Evolutionary conservation across 495 filamentous ascomycete species (phyloP).

Genomic region (Aspergillus kassunensis): DNA sequence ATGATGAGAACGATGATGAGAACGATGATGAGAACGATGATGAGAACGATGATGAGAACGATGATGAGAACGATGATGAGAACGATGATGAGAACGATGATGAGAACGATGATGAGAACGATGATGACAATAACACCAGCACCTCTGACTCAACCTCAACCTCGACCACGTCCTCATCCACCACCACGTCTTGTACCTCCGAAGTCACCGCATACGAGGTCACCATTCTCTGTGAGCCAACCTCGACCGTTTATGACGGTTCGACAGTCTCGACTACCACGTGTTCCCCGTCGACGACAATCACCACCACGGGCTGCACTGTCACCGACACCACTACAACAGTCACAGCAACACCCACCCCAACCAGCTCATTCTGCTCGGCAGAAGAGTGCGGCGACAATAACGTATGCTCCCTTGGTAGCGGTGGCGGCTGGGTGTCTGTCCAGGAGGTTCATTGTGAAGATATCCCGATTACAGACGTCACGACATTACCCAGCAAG

Average conservation of each 20-base stretch:
- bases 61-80: no score
- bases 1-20: no score
- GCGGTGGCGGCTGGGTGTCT: neutral
- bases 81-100: no score
- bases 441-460: no score
- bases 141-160: neutral
- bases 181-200: neutral
- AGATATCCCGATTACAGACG: no score
- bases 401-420: neutral
- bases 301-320: conserved; percentile 6
- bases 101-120: no score
- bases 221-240: conserved; percentile 3
- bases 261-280: conserved; percentile 2
- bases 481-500: no score
- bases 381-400: neutral
- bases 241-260: neutral
- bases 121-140: no score
- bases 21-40: neutral
- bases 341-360: neutral
- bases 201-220: conserved; percentile 1
- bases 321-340: conserved; percentile 2
- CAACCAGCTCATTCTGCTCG: neutral
- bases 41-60: neutral
- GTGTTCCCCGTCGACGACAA: neutral
- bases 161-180: neutral